A percentile compares a stretch with the other conserved stretches of the same genome.
These are phyloP conservation scores for Xylaria sp. DNA, from an alignment of 2,329 filamentous ascomycete species.

Conservation along the genomic window DNA sequence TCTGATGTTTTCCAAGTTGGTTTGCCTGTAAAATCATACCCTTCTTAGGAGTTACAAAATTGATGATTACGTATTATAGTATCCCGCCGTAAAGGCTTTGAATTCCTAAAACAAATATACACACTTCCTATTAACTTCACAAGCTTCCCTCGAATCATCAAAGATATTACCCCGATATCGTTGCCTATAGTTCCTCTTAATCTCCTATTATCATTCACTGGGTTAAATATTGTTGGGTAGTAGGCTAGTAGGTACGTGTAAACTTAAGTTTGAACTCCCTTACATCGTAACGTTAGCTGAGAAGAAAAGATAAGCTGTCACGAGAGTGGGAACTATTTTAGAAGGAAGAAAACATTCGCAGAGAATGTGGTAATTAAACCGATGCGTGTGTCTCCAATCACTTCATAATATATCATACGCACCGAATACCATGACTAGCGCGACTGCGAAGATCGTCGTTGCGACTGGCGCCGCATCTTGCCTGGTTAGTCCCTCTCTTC, in stretches of 20 bases:
- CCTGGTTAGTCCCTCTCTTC: constrained; percentile 50
- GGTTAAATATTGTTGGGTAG: too few relatives aligned
- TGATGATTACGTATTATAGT: too few relatives aligned
- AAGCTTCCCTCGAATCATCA: not conserved
- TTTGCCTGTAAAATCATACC: not conserved
- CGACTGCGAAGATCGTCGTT: constrained; percentile 58
- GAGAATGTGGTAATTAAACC: too few relatives aligned
- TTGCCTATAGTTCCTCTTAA: not conserved
- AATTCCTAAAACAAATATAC: not conserved
- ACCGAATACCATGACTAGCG: constrained; percentile 30
- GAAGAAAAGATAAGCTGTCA: not conserved
- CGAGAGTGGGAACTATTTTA: not conserved
- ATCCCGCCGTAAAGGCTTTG: not conserved
- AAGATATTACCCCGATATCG: too few relatives aligned
- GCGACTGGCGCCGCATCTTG: constrained; percentile 62
- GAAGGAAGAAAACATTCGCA: not conserved
- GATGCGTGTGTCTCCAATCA: not conserved
- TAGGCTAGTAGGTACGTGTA: too few relatives aligned
- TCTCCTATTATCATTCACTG: too few relatives aligned
- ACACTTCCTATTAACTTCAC: not conserved
- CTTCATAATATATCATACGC: not conserved
- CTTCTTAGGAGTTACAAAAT: too few relatives aligned
- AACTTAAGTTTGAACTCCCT: not conserved
- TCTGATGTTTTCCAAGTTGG: not conserved
- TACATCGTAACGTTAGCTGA: not conserved